Percentiles rank a stretch among this genome's conserved stretches.
Evolutionary conservation across 768 basidiomycete species (phyloP).

Genomic region (Leccinum ochraceum): DNA sequence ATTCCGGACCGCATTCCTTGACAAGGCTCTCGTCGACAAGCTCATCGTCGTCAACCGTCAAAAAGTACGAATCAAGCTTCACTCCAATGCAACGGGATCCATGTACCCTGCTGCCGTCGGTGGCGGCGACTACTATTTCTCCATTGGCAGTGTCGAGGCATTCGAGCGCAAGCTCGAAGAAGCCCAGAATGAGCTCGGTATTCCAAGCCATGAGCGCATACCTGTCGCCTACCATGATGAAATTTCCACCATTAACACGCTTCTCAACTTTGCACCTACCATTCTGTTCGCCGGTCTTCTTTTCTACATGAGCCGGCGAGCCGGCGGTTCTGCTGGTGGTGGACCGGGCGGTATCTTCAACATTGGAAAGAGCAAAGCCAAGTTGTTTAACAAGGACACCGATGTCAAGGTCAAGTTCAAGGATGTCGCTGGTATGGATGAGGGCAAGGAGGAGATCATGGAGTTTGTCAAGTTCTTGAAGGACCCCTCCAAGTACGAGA

Average conservation of each 20-base stretch:
- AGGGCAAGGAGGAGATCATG: constrained; percentile 99
- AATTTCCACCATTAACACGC: constrained; percentile 77
- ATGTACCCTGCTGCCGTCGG: constrained; percentile 65
- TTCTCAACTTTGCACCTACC: constrained; percentile 94
- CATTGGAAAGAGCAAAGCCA: constrained; percentile 94
- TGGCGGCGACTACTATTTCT: constrained; percentile 83
- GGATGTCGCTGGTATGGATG: constrained; percentile 99
- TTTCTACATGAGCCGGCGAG: constrained; percentile 80
- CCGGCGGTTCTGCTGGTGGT: constrained; percentile 57
- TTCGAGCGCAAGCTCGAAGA: constrained; percentile 96
- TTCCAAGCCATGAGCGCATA: constrained; percentile 89
- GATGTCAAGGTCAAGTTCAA: constrained; percentile 92
- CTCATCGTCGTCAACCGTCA: constrained; percentile 89
- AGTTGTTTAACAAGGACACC: constrained; percentile 95
- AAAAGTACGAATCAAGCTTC: constrained; percentile 89
- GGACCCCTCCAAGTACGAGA: constrained; percentile 92
- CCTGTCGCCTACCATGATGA: constrained; percentile 98
- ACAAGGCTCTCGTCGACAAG: constrained; percentile 94
- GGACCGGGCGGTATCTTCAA: constrained; percentile 91
- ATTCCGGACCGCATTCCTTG: constrained; percentile 95
- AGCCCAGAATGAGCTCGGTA: constrained; percentile 89
- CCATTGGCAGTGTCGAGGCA: constrained; percentile 95
- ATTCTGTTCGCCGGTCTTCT: constrained; percentile 88
- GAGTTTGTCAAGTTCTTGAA: constrained; percentile 99
- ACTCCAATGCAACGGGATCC: constrained; percentile 82